Base-by-base conservation (phyloP, 306 rosid species). In the Cucurbita pepo region DNA sequence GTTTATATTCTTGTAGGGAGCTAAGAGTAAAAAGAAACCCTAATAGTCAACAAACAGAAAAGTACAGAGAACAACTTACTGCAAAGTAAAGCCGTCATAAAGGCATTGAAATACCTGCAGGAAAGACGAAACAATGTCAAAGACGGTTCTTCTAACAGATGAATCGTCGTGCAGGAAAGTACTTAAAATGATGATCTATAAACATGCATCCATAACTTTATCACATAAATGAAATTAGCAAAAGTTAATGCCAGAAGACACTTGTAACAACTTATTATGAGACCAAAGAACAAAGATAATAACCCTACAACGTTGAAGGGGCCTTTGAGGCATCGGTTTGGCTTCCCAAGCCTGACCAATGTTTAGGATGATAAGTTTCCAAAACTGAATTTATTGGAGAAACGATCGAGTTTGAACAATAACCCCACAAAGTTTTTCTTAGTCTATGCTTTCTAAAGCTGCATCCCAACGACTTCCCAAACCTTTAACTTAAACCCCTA, bases 51-150 rank as follows among this genome's bases (percentile, higher is more conserved):
- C 75, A 63, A 80, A 53, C 74, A 76, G 80, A 81, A 47, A 62
- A 52, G 79, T 79, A 56, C 44, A 50, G n/a, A 25, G 56, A 77
- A 59, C 77, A 65, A 62, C 60, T 63, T 65, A 60, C 62, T n/a
- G 73, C 56, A 53, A 21, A 50, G 43, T 38, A 56, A 37, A 43
- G 61, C 81, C 79, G 54, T 89, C 92, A 89, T 89, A 92, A 92
- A 85, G 97, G 97, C 97, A 92, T 88, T 75, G 97, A 92, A 82
- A 89, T 89, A 77, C 97, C 97, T 92, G 96, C 52, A 89, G 73
- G 77, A 77, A 59, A 71, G 44, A 75, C 14, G 77, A 66, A 72
- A n/a, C 58, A 30, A 5, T 4, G 1, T 69, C 44, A 69, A 15
- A 50, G 59, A 34, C 4, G 5, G 47, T 15, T 69, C 47, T 67